Evolutionary conservation across 345 rosid species (phyloP), one percentile per base, ranked within the genome.

Genomic region (Eutrema japonicum): DNA sequence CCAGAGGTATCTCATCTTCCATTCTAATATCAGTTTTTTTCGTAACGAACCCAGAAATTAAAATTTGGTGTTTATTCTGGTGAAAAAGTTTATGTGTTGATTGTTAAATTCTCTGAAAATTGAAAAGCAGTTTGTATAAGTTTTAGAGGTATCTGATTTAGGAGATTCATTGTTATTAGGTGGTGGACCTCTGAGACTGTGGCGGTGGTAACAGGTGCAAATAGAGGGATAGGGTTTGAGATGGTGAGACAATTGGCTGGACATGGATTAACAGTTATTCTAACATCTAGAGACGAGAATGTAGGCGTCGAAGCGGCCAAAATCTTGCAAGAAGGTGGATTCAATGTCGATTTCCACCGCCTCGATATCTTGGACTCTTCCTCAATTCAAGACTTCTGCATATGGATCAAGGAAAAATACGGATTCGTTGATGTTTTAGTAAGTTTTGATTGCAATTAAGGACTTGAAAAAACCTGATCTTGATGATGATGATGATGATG

Each of bases 221-320:
- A 91, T 45, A 84, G 98, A 82, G 98, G 98, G 16, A 93, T 93
- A 37, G 98, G 98, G 6, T 93, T 91, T 73, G 98, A 93, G 83
- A 88, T 87, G 68, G 94, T 78, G n/a, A 86, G 89, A 54, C 98
- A 93, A 74, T 91, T 93, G 8, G 97, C 92, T 0, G 89, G 73
- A 4, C 98, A 91, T 66, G 96, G 99, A 27, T 49, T 95, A 70
- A 86, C 94, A 0, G 96, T 90, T 35, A 63, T 95, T 3, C 56
- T 88, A 64, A 95, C 99, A 54, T 83, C 99, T 1, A 82, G 99
- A 80, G 93, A 89, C 70, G 76, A 78, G 4, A 53, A 75, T 16
- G 93, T 91, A 16, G 99, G 99, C 59, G 73, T 84, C 22, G 99
- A 95, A 82, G 97, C 97, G 0, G 79, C 89, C 7, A 92, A 85